Percentiles rank a stretch among this genome's conserved stretches.
Evolutionary conservation across 345 rosid species (phyloP).

Genomic region (Ceriops tagal): DNA sequence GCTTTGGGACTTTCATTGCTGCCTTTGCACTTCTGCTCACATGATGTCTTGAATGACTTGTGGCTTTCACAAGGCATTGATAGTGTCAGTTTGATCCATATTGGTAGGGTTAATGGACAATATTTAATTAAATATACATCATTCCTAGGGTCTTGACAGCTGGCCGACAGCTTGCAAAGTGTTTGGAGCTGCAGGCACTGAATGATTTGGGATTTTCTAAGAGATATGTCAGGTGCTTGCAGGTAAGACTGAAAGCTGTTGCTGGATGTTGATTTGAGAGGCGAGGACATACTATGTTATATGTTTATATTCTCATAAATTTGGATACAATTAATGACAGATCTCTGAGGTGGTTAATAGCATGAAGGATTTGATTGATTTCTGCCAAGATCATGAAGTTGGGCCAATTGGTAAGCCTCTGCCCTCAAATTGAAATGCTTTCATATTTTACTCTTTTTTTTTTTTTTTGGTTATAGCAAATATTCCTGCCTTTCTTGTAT

Average conservation of each 20-base stretch:
- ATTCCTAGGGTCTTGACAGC: constrained; percentile 76
- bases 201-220: constrained; percentile 95
- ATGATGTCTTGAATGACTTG: too few relatives aligned
- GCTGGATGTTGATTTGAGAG: constrained; percentile 6
- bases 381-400: constrained; percentile 63
- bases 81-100: neutral
- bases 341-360: constrained; percentile 92
- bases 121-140: constrained; percentile 9
- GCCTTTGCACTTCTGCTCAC: too few relatives aligned
- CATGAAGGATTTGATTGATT: constrained; percentile 93
- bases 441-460: neutral
- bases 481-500: too few relatives aligned
- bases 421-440: neutral
- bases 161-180: constrained; percentile 84
- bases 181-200: constrained; percentile 82
- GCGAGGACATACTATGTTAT: neutral
- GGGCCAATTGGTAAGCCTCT: constrained; percentile 72
- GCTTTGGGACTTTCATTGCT: too few relatives aligned
- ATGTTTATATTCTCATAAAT: neutral
- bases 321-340: constrained; percentile 35
- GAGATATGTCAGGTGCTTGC: constrained; percentile 92
- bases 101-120: neutral
- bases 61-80: too few relatives aligned
- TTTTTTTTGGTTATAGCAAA: neutral
- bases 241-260: constrained; percentile 44